A percentile compares a stretch with the other conserved stretches of the same genome.
These are phyloP conservation scores for Afroboletus lepidellus DNA, from an alignment of 1,284 basidiomycete genomes.

Conservation along the genomic window DNA sequence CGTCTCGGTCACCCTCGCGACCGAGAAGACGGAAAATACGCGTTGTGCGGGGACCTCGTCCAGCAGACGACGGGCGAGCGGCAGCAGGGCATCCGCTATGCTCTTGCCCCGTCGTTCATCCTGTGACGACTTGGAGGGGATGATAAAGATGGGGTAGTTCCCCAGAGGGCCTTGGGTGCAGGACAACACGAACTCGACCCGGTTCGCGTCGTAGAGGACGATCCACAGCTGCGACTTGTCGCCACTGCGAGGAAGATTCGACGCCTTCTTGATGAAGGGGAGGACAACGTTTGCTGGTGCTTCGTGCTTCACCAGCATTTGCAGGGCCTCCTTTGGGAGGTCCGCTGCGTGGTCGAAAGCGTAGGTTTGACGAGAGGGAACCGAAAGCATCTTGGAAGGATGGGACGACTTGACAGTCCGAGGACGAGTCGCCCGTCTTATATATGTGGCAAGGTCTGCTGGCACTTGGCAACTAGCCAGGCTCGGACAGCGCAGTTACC, in stretches of 20 bases:
- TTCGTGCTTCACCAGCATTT: constrained; percentile 39
- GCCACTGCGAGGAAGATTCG: constrained; percentile 18
- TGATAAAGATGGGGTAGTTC: constrained; percentile 60
- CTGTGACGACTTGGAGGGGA: constrained; percentile 36
- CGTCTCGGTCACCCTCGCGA: constrained; percentile 42
- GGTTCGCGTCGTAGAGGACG: constrained; percentile 32
- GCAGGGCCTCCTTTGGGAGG: constrained; percentile 39
- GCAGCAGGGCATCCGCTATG: constrained; percentile 36
- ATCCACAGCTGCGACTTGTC: constrained; percentile 52
- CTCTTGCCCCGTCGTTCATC: constrained; percentile 22
- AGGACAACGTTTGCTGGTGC: constrained; percentile 54
- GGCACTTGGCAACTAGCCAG: neutral
- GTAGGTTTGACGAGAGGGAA: neutral
- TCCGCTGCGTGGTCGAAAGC: constrained; percentile 14
- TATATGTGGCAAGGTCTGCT: constrained; percentile 9
- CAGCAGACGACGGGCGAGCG: constrained; percentile 36
- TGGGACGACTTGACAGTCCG: neutral
- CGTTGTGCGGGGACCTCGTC: constrained; percentile 37
- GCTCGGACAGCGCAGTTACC: neutral
- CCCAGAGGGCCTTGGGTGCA: constrained; percentile 54
- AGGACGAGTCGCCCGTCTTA: neutral
- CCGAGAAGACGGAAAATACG: constrained; percentile 68
- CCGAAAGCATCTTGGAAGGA: constrained; percentile 10
- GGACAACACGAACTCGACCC: constrained; percentile 55
- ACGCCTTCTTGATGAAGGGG: constrained; percentile 41